Evolutionary conservation across 23 red algal genomes (phyloP).

Genomic region (Pyropia haitanensis): DNA sequence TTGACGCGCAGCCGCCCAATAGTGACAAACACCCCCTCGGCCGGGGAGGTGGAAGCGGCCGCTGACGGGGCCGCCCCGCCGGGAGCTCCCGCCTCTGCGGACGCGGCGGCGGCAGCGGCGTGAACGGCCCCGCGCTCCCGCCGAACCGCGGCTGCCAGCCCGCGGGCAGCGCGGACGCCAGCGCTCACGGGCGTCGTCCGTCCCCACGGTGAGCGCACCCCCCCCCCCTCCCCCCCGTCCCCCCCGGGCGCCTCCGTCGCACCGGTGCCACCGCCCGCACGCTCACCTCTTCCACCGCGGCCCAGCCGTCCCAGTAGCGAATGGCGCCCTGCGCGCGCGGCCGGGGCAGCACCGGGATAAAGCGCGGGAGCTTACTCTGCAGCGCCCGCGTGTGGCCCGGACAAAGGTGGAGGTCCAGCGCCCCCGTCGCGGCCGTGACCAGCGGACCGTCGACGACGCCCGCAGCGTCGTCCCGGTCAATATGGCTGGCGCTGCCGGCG

Average conservation of each 20-base stretch:
- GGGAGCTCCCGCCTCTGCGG: slow-evolving; percentile 4
- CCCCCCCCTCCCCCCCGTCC: not conserved
- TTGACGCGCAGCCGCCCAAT: too few species aligned
- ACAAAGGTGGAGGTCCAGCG: slow-evolving; percentile 9
- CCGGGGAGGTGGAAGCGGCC: too few species aligned
- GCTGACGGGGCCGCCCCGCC: too few species aligned
- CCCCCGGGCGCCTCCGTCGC: not conserved
- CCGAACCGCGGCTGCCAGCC: slow-evolving; percentile 6
- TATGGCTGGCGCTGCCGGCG: slow-evolving; percentile 14
- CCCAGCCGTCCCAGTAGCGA: slow-evolving; percentile 43
- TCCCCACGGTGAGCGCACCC: not conserved
- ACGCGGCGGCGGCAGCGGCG: not conserved
- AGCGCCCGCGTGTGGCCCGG: slow-evolving; percentile 37
- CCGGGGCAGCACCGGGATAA: slow-evolving; percentile 20
- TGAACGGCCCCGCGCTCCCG: not conserved
- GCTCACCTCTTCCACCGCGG: slow-evolving; percentile 15
- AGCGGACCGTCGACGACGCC: slow-evolving; percentile 17
- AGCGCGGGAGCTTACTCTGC: slow-evolving; percentile 34
- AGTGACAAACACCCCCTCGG: too few species aligned
- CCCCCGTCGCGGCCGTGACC: slow-evolving; percentile 3
- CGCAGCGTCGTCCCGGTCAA: slow-evolving; percentile 10
- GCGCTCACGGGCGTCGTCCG: too few species aligned
- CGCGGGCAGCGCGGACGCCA: not conserved
- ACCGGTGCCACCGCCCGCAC: slow-evolving; percentile 28
- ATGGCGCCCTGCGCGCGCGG: slow-evolving; percentile 28